Evolutionary conservation across 1,284 basidiomycete genomes (phyloP).

Genomic region (Rhodotorula sp.): DNA sequence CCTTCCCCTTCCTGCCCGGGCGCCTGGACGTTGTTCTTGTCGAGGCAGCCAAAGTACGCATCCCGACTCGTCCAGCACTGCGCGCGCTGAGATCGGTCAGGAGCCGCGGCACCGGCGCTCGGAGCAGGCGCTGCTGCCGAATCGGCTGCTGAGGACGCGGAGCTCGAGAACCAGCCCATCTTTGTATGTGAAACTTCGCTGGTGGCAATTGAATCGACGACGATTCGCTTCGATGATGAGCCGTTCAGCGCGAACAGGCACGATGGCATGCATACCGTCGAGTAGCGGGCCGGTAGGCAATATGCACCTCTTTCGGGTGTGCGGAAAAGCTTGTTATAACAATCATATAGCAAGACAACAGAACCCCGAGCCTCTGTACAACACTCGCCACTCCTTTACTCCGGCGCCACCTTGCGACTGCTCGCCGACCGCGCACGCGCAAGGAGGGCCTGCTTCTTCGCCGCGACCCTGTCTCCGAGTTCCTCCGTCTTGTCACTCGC

Average conservation of each 20-base stretch:
- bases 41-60: slow-evolving; percentile 71
- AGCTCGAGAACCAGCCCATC: slow-evolving; percentile 35
- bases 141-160: not conserved
- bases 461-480: not conserved
- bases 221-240: too few relatives aligned
- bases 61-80: slow-evolving; percentile 73
- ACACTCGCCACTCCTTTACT: too few relatives aligned
- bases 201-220: too few relatives aligned
- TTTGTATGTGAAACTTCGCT: too few relatives aligned
- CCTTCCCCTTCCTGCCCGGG: slow-evolving; percentile 56
- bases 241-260: too few relatives aligned
- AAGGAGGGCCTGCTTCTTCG: slow-evolving; percentile 16
- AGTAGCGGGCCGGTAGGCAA: too few relatives aligned
- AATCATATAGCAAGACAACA: too few relatives aligned
- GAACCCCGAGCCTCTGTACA: too few relatives aligned
- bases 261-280: too few relatives aligned
- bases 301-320: too few relatives aligned
- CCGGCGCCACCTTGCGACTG: too few relatives aligned
- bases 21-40: slow-evolving; percentile 62
- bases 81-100: slow-evolving; percentile 49
- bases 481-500: not conserved
- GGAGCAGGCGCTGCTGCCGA: not conserved
- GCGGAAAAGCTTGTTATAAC: too few relatives aligned
- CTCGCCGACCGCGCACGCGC: slow-evolving; percentile 3
- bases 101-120: slow-evolving; percentile 42